These are phyloP conservation scores for Pythium utonaiense DNA, from an alignment of 352 stramenopile species.

Conservation along the genomic window DNA sequence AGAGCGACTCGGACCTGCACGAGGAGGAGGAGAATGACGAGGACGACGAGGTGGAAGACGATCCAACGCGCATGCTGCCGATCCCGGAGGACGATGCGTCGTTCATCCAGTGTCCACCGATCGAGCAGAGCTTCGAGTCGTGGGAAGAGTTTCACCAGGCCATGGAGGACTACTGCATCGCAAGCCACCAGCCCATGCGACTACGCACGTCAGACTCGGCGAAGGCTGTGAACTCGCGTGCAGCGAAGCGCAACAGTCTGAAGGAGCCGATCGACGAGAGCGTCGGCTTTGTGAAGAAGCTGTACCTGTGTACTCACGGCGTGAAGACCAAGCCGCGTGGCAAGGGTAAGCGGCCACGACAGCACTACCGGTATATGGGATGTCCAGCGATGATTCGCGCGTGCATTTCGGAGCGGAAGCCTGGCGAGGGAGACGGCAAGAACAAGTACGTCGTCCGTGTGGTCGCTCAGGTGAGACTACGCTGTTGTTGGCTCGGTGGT, in stretches of 20 bases:
- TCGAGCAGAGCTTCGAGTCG: conserved; percentile 78
- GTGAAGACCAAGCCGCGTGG: conserved; percentile 82
- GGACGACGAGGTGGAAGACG: conserved; percentile 40
- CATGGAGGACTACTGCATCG: conserved; percentile 76
- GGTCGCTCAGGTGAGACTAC: conserved; percentile 50
- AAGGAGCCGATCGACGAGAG: conserved; percentile 86
- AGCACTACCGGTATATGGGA: conserved; percentile 84
- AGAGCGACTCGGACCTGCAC: conserved; percentile 51
- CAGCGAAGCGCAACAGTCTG: conserved; percentile 78
- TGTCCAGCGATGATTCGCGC: conserved; percentile 81
- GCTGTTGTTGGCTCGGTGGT: neutral
- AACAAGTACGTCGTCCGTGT: conserved; percentile 83
- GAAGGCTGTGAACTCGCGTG: conserved; percentile 71
- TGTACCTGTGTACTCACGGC: conserved; percentile 80
- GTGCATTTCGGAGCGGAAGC: conserved; percentile 77
- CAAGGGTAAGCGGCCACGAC: conserved; percentile 73
- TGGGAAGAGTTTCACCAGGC: conserved; percentile 81
- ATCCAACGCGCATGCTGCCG: conserved; percentile 36
- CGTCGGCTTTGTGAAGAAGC: conserved; percentile 82
- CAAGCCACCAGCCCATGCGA: conserved; percentile 76
- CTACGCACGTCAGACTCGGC: conserved; percentile 78
- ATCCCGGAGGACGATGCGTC: conserved; percentile 57
- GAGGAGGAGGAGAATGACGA: conserved; percentile 44
- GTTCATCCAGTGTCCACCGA: conserved; percentile 62
- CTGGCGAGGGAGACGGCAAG: conserved; percentile 47